Evolutionary conservation across 2,329 filamentous ascomycete species (phyloP).

Genomic region (Reticulascus tulasneorum): DNA sequence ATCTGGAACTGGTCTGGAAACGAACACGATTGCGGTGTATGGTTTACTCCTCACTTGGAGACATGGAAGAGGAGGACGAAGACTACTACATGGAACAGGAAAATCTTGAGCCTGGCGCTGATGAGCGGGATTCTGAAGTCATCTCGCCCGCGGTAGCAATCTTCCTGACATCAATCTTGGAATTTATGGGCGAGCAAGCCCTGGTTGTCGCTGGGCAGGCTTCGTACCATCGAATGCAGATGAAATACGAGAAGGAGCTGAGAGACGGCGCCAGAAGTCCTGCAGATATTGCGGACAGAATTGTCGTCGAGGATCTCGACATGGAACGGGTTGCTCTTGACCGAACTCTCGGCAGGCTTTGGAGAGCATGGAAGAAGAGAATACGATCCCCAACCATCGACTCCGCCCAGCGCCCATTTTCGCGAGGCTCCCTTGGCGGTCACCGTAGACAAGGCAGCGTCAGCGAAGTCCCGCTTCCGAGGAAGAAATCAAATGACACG

Average conservation of each 20-base stretch:
- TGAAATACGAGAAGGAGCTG: slow-evolving; percentile 56
- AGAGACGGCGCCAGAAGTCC: slow-evolving; percentile 45
- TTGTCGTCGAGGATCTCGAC: slow-evolving; percentile 85
- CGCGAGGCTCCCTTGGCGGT: slow-evolving; percentile 39
- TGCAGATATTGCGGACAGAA: slow-evolving; percentile 54
- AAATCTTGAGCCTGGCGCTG: slow-evolving; percentile 56
- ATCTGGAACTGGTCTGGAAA: slow-evolving; percentile 93
- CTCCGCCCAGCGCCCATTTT: slow-evolving; percentile 44
- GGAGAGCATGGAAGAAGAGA: slow-evolving; percentile 93
- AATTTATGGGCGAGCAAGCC: slow-evolving; percentile 89
- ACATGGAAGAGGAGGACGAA: slow-evolving; percentile 97
- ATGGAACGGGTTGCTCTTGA: slow-evolving; percentile 92
- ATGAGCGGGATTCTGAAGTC: slow-evolving; percentile 58
- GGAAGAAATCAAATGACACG: slow-evolving; percentile 16
- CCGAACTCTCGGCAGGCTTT: slow-evolving; percentile 80
- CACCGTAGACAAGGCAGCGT: slow-evolving; percentile 35
- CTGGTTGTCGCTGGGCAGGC: slow-evolving; percentile 84
- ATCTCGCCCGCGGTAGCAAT: slow-evolving; percentile 92
- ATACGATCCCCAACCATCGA: slow-evolving; percentile 55
- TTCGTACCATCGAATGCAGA: slow-evolving; percentile 64
- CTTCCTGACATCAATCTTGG: slow-evolving; percentile 90
- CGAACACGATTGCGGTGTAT: slow-evolving; percentile 89
- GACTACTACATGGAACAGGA: slow-evolving; percentile 83
- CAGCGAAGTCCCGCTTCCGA: slow-evolving; percentile 30
- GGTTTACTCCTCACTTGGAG: slow-evolving; percentile 95